phyloP scores from a whole-genome alignment of 2,329 filamentous ascomycete genomes.

The Davidsoniella australis region DNA sequence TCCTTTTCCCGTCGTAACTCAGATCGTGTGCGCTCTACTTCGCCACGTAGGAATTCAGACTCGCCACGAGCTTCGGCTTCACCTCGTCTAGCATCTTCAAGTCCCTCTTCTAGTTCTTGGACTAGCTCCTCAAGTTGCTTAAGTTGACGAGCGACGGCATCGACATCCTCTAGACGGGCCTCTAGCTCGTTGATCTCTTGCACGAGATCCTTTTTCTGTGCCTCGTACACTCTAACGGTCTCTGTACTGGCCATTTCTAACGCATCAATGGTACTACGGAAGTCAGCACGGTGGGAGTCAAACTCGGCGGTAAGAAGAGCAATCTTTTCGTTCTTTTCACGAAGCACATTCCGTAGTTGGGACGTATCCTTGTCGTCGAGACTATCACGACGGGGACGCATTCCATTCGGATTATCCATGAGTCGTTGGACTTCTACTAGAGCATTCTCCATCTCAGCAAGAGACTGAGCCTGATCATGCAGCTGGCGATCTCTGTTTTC shows the following conservation, averaged over 20 bases:
- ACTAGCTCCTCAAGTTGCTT: constrained; percentile 94
- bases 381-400: constrained; percentile 27
- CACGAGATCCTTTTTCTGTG: constrained; percentile 72
- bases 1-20: constrained; percentile 81
- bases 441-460: constrained; percentile 81
- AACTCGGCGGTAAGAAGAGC: constrained; percentile 85
- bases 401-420: constrained; percentile 40
- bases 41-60: constrained; percentile 85
- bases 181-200: constrained; percentile 70
- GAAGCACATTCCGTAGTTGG: constrained; percentile 64
- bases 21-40: constrained; percentile 78
- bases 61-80: constrained; percentile 92
- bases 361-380: constrained; percentile 48
- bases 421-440: constrained; percentile 60
- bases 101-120: constrained; percentile 86
- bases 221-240: constrained; percentile 90
- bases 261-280: constrained; percentile 90
- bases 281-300: constrained; percentile 85
- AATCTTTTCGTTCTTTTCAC: constrained; percentile 96
- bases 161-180: constrained; percentile 72
- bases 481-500: constrained; percentile 75
- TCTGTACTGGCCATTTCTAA: constrained; percentile 89
- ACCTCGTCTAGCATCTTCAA: constrained; percentile 84
- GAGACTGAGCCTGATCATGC: constrained; percentile 66
- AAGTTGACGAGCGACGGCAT: constrained; percentile 75